Percentiles rank a stretch among this genome's conserved stretches.
Conservation (phyloP, 225 moss, liverwort and hornwort genomes). For the Polytrichum commune region DNA sequence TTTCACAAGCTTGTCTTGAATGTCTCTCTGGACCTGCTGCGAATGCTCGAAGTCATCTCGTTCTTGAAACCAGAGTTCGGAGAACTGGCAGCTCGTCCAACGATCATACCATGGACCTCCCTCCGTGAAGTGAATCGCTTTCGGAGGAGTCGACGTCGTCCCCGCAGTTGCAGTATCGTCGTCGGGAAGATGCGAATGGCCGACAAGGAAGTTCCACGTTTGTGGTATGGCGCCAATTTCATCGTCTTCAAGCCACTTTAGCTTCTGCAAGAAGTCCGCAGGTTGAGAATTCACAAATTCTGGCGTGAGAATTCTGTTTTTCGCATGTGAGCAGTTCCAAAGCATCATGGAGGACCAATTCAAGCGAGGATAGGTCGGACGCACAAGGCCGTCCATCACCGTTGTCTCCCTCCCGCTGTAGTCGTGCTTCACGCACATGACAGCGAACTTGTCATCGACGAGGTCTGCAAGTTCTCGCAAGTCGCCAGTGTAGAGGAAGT, state of each 20-base stretch:
- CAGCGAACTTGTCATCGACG: slow-evolving; percentile 17
- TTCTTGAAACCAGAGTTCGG: slow-evolving; percentile 17
- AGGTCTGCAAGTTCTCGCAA: slow-evolving; percentile 17
- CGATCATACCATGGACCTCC: slow-evolving; percentile 28
- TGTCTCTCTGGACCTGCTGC: slow-evolving; percentile 5
- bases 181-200: slow-evolving; percentile 7
- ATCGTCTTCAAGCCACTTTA: slow-evolving; percentile 24
- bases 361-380: slow-evolving; percentile 17
- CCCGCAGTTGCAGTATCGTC: background rate
- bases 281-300: background rate
- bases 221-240: slow-evolving; percentile 23
- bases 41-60: slow-evolving; percentile 7
- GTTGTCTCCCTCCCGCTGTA: slow-evolving; percentile 8
- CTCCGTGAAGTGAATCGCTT: slow-evolving; percentile 23
- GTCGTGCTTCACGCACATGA: slow-evolving; percentile 31
- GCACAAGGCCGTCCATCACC: slow-evolving; percentile 16
- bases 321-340: slow-evolving; percentile 23
- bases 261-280: slow-evolving; percentile 12
- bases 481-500: slow-evolving; percentile 28
- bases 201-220: slow-evolving; percentile 30
- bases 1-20: slow-evolving; percentile 6
- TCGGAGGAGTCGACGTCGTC: background rate
- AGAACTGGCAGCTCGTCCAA: slow-evolving; percentile 14
- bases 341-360: slow-evolving; percentile 28
- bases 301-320: slow-evolving; percentile 13